Percentiles rank a stretch among this genome's conserved stretches.
Evolutionary conservation across 1,284 basidiomycete genomes (phyloP).

Genomic region (Phenoliferia sp.): DNA sequence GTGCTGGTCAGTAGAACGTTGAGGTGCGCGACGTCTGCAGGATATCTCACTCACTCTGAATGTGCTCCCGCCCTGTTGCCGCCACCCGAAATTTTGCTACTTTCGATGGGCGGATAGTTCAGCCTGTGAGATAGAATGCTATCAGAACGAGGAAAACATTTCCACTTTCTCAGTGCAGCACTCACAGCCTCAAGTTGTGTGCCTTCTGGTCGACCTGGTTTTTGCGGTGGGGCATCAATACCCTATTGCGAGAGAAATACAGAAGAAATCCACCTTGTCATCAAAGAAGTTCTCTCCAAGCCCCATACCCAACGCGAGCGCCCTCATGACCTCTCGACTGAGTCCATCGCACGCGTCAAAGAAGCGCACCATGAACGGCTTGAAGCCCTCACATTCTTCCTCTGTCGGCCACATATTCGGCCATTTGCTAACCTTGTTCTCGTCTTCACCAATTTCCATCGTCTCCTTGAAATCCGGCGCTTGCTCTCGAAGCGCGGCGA

Average conservation of each 20-base stretch:
- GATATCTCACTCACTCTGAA: slow-evolving; percentile 49
- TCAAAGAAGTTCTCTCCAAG: slow-evolving; percentile 70
- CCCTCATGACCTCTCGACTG: slow-evolving; percentile 68
- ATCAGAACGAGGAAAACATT: not conserved
- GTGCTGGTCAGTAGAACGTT: not conserved
- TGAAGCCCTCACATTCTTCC: slow-evolving; percentile 59
- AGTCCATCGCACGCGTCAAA: slow-evolving; percentile 70
- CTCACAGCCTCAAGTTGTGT: slow-evolving; percentile 58
- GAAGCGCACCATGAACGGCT: slow-evolving; percentile 65
- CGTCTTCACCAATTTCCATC: slow-evolving; percentile 72
- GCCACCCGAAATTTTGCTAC: slow-evolving; percentile 48
- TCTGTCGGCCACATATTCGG: slow-evolving; percentile 71
- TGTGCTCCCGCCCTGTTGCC: slow-evolving; percentile 76
- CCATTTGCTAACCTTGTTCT: slow-evolving; percentile 46
- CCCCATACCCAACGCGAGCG: slow-evolving; percentile 70
- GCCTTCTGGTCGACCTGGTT: slow-evolving; percentile 67
- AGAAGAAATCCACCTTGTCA: no score
- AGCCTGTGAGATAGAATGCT: slow-evolving; percentile 40
- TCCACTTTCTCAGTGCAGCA: not conserved
- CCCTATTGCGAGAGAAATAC: no score
- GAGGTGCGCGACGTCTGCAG: no score
- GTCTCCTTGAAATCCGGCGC: slow-evolving; percentile 75
- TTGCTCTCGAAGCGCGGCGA: slow-evolving; percentile 61
- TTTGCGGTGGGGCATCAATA: no score
- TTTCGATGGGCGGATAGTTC: slow-evolving; percentile 65